These are phyloP conservation scores for Myxozyma vanderwaltii DNA, from an alignment of 805 yeast genomes.

Conservation along the genomic window DNA sequence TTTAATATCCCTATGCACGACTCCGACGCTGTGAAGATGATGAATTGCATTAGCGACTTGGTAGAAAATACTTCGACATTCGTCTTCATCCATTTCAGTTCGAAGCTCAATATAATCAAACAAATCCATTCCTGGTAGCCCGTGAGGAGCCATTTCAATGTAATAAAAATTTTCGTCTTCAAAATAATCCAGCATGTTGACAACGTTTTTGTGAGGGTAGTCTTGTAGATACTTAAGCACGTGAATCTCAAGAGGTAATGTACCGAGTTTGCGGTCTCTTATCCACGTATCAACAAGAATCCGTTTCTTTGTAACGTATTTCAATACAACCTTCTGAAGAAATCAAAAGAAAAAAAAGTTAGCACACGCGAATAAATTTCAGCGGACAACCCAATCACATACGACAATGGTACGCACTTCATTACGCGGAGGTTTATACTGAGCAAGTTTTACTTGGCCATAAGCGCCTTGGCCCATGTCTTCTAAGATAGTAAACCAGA, in stretches of 20 bases:
- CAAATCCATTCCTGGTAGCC: conserved; percentile 85
- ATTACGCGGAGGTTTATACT: conserved; percentile 50
- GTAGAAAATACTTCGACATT: conserved; percentile 72
- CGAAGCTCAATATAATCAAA: conserved; percentile 90
- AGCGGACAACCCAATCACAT: not conserved
- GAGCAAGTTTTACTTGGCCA: conserved; percentile 85
- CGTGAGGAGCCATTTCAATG: conserved; percentile 89
- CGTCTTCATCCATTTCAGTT: conserved; percentile 75
- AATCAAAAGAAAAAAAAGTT: conserved; percentile 32
- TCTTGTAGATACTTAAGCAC: conserved; percentile 72
- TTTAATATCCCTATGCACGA: conserved; percentile 91
- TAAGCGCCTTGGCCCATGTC: conserved; percentile 96
- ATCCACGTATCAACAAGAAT: conserved; percentile 98
- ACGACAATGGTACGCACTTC: conserved; percentile 16
- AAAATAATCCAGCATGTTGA: conserved; percentile 83
- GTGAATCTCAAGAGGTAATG: conserved; percentile 95
- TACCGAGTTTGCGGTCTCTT: conserved; percentile 84
- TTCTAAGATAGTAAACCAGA: conserved; percentile 70
- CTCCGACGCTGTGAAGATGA: conserved; percentile 82
- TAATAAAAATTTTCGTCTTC: conserved; percentile 90
- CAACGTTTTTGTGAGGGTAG: conserved; percentile 82
- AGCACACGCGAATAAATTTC: conserved; percentile 36
- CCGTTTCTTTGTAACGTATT: conserved; percentile 87
- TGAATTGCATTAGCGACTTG: conserved; percentile 78
- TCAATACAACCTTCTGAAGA: conserved; percentile 70